These are phyloP conservation scores for Xylariaceae sp. DNA, from an alignment of 2,329 filamentous ascomycete genomes.

Conservation along the genomic window DNA sequence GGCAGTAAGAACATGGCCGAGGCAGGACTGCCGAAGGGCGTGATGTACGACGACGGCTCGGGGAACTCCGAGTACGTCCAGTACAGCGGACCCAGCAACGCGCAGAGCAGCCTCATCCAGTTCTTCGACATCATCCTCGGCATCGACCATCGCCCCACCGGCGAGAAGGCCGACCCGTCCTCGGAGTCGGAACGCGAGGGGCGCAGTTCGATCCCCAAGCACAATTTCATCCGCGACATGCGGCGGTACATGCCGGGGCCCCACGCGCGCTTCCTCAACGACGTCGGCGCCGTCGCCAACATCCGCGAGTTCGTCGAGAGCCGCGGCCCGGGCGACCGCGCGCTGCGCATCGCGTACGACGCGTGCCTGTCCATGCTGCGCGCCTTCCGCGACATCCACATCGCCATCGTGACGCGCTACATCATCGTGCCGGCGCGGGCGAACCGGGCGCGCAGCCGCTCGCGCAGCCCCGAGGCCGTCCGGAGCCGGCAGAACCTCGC, in stretches of 20 bases:
- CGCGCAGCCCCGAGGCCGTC: conserved; percentile 57
- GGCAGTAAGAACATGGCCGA: conserved; percentile 98
- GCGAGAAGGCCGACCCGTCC: conserved; percentile 60
- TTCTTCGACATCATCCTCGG: conserved; percentile 95
- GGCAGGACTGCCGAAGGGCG: conserved; percentile 83
- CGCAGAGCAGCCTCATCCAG: conserved; percentile 94
- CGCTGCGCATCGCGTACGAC: conserved; percentile 81
- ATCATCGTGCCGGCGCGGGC: conserved; percentile 88
- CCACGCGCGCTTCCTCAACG: conserved; percentile 85
- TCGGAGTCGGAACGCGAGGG: conserved; percentile 51
- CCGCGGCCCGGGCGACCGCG: conserved; percentile 58
- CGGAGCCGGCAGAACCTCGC: conserved; percentile 61
- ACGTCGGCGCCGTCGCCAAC: conserved; percentile 79
- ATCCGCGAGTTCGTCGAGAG: conserved; percentile 80
- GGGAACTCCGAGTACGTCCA: conserved; percentile 73
- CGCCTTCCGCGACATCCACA: conserved; percentile 86
- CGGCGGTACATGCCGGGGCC: conserved; percentile 94
- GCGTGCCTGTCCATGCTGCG: conserved; percentile 75
- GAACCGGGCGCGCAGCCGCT: conserved; percentile 65
- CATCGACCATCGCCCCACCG: conserved; percentile 87
- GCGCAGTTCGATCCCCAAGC: conserved; percentile 51
- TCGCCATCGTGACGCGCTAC: conserved; percentile 93
- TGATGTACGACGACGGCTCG: conserved; percentile 82
- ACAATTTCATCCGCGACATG: conserved; percentile 98
- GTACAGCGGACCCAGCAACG: conserved; percentile 93